These are phyloP conservation scores for Babesia ovis DNA, from an alignment of 169 alveolate genomes.

Conservation along the genomic window DNA sequence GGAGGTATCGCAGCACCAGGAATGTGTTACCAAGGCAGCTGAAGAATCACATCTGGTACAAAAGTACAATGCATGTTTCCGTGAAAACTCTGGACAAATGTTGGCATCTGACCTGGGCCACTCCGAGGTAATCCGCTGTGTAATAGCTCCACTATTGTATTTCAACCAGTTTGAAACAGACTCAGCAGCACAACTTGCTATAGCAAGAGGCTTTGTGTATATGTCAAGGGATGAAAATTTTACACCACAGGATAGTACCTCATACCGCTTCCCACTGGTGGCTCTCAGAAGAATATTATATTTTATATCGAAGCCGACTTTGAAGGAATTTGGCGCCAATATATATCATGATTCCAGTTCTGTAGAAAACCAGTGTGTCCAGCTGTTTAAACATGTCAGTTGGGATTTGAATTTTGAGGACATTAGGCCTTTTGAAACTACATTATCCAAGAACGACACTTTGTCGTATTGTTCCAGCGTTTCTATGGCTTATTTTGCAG, in stretches of 20 bases:
- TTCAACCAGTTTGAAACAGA: neutral
- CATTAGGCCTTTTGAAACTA: neutral
- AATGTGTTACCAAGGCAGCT: neutral
- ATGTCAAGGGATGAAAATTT: neutral
- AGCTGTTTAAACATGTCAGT: constrained; percentile 4
- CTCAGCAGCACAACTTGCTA: neutral
- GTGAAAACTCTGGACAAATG: neutral
- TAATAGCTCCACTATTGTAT: constrained; percentile 14
- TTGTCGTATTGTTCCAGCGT: constrained; percentile 15
- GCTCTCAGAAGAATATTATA: constrained; percentile 21
- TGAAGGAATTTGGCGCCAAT: constrained; percentile 26
- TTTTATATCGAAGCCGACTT: constrained; percentile 25
- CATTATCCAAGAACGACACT: neutral
- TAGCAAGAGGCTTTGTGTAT: neutral
- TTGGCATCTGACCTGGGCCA: neutral
- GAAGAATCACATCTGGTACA: constrained; percentile 7
- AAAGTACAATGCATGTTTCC: constrained; percentile 9
- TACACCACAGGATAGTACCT: too few species aligned
- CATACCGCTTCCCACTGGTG: neutral
- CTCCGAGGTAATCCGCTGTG: neutral
- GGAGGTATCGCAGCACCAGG: neutral
- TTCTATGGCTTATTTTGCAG: constrained; percentile 10
- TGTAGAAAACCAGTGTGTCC: constrained; percentile 7
- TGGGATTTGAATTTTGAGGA: constrained; percentile 17
- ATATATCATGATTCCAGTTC: constrained; percentile 3